Evolutionary conservation across 345 rosid species (phyloP).

Genomic region (Camelina hispida): DNA sequence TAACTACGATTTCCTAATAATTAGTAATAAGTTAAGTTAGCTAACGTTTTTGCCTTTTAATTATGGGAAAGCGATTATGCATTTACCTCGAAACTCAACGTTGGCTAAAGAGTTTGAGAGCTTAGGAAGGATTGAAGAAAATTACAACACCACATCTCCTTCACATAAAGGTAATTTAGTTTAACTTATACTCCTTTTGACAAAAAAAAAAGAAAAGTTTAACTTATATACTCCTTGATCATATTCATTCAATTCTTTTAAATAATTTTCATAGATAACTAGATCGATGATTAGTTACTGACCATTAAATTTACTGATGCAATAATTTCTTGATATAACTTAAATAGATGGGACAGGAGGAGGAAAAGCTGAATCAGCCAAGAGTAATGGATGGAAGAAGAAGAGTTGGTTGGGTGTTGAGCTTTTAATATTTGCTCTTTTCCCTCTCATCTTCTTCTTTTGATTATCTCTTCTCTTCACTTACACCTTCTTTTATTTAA

Average conservation of each 20-base stretch:
- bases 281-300: not conserved
- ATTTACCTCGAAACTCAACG: slow-evolving; percentile 64
- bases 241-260: too few species aligned
- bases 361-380: slow-evolving; percentile 42
- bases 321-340: not conserved
- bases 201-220: too few species aligned
- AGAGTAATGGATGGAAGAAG: slow-evolving; percentile 49
- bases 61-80: slow-evolving; percentile 58
- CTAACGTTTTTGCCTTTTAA: not conserved
- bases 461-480: slow-evolving; percentile 19
- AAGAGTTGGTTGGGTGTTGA: slow-evolving; percentile 46
- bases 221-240: not conserved
- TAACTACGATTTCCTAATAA: not conserved
- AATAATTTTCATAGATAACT: not conserved
- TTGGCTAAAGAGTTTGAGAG: slow-evolving; percentile 67
- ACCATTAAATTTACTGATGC: not conserved
- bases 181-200: not conserved
- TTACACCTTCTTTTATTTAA: slow-evolving; percentile 32
- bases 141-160: slow-evolving; percentile 31
- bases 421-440: slow-evolving; percentile 44
- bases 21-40: not conserved
- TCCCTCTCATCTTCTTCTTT: slow-evolving; percentile 24
- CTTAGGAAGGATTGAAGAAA: slow-evolving; percentile 53
- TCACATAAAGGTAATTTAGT: slow-evolving; percentile 46
- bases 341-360: slow-evolving; percentile 35